Evolutionary conservation across 169 alveolate genomes (phyloP).

Genomic region (Babesia bigemina): DNA sequence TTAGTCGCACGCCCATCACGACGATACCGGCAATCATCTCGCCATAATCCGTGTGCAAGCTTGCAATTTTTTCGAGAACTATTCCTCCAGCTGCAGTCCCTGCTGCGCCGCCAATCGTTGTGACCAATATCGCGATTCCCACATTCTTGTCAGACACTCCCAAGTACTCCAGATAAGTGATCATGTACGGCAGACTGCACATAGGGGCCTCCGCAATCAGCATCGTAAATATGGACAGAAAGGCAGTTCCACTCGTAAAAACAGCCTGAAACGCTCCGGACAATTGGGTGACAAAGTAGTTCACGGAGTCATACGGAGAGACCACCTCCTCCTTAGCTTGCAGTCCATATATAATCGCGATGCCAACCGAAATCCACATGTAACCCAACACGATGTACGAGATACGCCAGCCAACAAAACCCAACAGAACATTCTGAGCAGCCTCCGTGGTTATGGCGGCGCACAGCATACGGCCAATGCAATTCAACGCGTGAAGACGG

Average conservation of each 20-base stretch:
- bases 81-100: slow-evolving; percentile 90
- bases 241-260: background rate
- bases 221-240: background rate
- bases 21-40: slow-evolving; percentile 82
- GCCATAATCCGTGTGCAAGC: slow-evolving; percentile 81
- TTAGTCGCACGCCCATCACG: slow-evolving; percentile 75
- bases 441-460: slow-evolving; percentile 20
- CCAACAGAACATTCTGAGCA: slow-evolving; percentile 1
- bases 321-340: background rate
- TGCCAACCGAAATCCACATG: slow-evolving; percentile 18
- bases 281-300: background rate
- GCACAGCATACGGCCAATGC: slow-evolving; percentile 39
- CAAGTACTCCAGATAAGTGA: slow-evolving; percentile 87
- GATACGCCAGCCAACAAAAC: slow-evolving; percentile 51
- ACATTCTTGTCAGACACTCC: slow-evolving; percentile 85
- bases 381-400: slow-evolving; percentile 32
- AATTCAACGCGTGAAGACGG: slow-evolving; percentile 21
- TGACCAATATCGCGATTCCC: slow-evolving; percentile 82
- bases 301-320: background rate
- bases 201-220: slow-evolving; percentile 87
- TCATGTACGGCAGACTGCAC: slow-evolving; percentile 85
- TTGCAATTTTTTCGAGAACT: slow-evolving; percentile 79
- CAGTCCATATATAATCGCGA: background rate
- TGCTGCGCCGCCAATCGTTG: slow-evolving; percentile 83
- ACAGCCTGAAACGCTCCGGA: background rate